Evolutionary conservation across 2,329 filamentous ascomycete species (phyloP), one percentile per base, ranked within the genome.

Genomic region (Ambrosiella cleistominuta): DNA sequence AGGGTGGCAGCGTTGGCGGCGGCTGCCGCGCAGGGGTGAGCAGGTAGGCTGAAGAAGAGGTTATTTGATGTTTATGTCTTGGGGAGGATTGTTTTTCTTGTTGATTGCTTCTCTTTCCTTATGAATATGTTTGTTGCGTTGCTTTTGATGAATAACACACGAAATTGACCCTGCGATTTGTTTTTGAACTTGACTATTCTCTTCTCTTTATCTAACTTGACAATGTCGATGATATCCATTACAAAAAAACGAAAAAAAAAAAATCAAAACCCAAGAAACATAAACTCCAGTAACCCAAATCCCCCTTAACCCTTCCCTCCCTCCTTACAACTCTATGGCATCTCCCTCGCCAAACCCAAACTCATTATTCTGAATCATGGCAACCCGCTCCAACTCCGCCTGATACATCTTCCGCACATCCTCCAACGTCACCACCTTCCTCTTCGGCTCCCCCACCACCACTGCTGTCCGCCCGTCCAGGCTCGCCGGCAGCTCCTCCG

Each of bases 331-430:
- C 63, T 78, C 75, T 76, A 81, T 80, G 59, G 70, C 66, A 63
- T 79, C 75, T 37, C 72, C 77, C 11, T 70, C 72, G 62, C 74
- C 71, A 61, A 96, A 87, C 13, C 86, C 85, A 74, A 94, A 96
- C 67, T 94, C 82, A 60, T 94, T 89, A 66, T 87, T 86, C 70
- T 93, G 83, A 68, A 96, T 89, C 57, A 87, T 85, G 56, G 85
- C 87, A 64, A 93, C 85, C 62, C 88, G 79, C 70, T 98, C 93
- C 66, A 98, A 72, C 70, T 97, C 89, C 27, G 79, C 81, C 70
- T 95, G 87, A 68, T 96, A 98, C 67, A 91, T 86, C 69, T 85
- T 88, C 66, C 90, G 79, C 56, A 97, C 74, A 68, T 95, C 90
- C 37, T 85, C 85, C 57, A 98, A 72, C 38, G 88, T 95, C 13